These are phyloP conservation scores for Botrytis medusae DNA, from an alignment of 2,329 filamentous ascomycete genomes.

Conservation along the genomic window DNA sequence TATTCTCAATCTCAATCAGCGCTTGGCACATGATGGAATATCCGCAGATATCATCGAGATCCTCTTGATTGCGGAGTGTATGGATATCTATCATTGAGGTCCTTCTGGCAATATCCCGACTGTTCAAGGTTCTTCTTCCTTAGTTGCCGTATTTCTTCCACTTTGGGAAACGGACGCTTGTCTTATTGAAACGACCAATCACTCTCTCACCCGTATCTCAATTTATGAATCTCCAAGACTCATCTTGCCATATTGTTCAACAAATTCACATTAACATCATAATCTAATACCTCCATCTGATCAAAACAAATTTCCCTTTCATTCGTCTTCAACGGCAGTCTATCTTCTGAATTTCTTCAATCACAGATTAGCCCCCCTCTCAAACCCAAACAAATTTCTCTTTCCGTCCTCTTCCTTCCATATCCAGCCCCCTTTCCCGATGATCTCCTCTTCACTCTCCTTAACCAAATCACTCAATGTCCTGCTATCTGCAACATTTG, in stretches of 20 bases:
- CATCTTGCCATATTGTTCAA: background rate
- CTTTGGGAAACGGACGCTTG: background rate
- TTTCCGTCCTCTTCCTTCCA: constrained; percentile 36
- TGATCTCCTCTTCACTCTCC: constrained; percentile 44
- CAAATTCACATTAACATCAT: background rate
- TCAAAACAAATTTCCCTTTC: constrained; percentile 43
- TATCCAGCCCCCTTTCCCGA: constrained; percentile 51
- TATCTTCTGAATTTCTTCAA: constrained; percentile 34
- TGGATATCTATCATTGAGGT: background rate
- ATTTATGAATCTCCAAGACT: background rate
- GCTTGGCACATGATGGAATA: background rate
- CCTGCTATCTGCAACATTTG: constrained; percentile 53
- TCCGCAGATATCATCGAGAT: background rate
- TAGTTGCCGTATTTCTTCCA: background rate
- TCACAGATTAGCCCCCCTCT: constrained; percentile 18
- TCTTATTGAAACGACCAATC: background rate
- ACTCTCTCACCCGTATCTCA: background rate
- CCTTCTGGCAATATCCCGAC: background rate
- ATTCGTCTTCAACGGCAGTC: constrained; percentile 29
- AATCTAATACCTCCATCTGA: constrained; percentile 25
- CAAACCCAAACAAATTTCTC: constrained; percentile 43
- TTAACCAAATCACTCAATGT: constrained; percentile 49
- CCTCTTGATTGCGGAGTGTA: background rate
- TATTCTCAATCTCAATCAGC: background rate
- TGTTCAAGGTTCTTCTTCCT: background rate